These are phyloP conservation scores for Coemansia sp. DNA, from an alignment of 192 early-diverging fungal genomes.

Conservation along the genomic window DNA sequence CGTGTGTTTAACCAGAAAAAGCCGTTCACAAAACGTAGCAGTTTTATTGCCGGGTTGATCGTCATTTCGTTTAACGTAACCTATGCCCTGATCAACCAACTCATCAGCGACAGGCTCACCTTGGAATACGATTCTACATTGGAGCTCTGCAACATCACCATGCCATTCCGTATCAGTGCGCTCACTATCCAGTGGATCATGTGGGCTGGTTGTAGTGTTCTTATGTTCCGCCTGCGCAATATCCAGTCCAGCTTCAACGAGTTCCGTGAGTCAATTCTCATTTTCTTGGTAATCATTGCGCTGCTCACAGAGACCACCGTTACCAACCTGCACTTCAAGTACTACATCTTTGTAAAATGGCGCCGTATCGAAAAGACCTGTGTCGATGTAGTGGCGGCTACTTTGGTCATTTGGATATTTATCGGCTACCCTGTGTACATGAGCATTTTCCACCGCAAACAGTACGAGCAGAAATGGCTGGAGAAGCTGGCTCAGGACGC, in stretches of 20 bases:
- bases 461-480: constrained; percentile 43
- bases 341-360: constrained; percentile 24
- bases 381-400: constrained; percentile 27
- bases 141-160: constrained; percentile 22
- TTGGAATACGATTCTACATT: constrained; percentile 4
- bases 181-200: constrained; percentile 34
- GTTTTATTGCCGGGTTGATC: constrained; percentile 1
- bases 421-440: constrained; percentile 35
- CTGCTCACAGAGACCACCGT: constrained; percentile 34
- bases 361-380: constrained; percentile 41
- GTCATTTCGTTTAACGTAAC: constrained; percentile 16
- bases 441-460: constrained; percentile 37
- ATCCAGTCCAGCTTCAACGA: constrained; percentile 54
- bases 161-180: constrained; percentile 25
- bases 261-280: constrained; percentile 40
- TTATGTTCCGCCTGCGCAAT: constrained; percentile 47
- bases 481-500: constrained; percentile 44
- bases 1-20: constrained; percentile 51
- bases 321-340: constrained; percentile 24
- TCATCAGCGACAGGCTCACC: constrained; percentile 15
- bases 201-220: constrained; percentile 30
- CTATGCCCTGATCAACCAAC: constrained; percentile 21
- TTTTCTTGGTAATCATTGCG: constrained; percentile 31
- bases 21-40: constrained; percentile 27
- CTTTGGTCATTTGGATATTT: constrained; percentile 40